Conservation (phyloP, 2,329 filamentous ascomycete genomes). For the Eutypella sp. region DNA sequence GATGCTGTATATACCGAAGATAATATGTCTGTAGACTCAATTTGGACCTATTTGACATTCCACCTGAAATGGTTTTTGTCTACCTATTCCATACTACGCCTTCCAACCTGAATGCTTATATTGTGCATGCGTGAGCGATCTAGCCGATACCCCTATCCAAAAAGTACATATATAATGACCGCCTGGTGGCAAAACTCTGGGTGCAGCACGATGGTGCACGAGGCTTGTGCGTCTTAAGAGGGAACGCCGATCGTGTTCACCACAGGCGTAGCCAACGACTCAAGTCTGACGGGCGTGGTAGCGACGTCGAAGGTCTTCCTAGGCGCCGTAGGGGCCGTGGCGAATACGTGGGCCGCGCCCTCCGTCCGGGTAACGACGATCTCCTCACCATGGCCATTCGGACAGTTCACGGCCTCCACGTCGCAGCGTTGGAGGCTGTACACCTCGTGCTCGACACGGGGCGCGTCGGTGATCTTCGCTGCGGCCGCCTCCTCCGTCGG, state of each 20-base stretch:
- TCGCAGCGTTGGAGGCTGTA: constrained; percentile 22
- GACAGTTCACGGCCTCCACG: constrained; percentile 25
- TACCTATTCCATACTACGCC: too few relatives aligned
- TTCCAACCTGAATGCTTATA: too few relatives aligned
- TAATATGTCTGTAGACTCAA: too few relatives aligned
- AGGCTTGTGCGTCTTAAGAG: too few relatives aligned
- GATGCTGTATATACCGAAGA: too few relatives aligned
- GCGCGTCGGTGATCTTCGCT: neutral
- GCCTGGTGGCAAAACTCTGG: too few relatives aligned
- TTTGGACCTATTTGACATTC: too few relatives aligned
- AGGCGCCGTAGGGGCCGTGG: neutral
- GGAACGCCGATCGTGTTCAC: neutral
- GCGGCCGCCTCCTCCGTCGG: neutral
- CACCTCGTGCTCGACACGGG: neutral
- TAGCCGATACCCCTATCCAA: too few relatives aligned
- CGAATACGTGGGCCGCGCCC: neutral
- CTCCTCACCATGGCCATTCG: constrained; percentile 4
- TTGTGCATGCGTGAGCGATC: too few relatives aligned
- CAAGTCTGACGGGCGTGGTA: neutral
- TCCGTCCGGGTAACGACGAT: neutral
- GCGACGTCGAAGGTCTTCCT: neutral
- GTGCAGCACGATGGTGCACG: too few relatives aligned
- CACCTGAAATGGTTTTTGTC: too few relatives aligned
- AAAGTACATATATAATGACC: too few relatives aligned
- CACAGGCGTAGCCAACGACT: neutral